Percentiles rank a stretch among this genome's conserved stretches.
Evolutionary conservation across 129 eudicot species (phyloP).

Genomic region (Flaveria ramosissima): DNA sequence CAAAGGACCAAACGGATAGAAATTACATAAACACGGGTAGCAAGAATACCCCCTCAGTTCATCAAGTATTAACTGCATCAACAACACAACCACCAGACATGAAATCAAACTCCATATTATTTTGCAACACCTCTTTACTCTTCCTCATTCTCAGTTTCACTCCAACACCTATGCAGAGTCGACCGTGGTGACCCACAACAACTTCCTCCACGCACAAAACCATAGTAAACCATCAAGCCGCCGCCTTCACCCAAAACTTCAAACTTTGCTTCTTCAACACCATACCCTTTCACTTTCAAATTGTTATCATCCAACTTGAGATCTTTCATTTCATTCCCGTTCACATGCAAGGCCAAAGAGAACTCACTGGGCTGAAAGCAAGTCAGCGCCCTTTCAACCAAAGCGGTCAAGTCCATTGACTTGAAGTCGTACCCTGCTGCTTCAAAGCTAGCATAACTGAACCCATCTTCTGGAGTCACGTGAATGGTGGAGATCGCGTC

Average conservation of each 20-base stretch:
- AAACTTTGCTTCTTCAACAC: conserved; percentile 46
- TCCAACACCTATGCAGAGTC: conserved; percentile 61
- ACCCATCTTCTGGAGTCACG: conserved; percentile 90
- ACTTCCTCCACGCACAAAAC: conserved; percentile 41
- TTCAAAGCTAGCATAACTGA: conserved; percentile 89
- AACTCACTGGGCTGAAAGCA: conserved; percentile 74
- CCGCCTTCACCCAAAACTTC: conserved; percentile 57
- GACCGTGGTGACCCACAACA: conserved; percentile 59
- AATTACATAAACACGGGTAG: background rate
- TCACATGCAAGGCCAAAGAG: conserved; percentile 58
- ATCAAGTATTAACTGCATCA: background rate
- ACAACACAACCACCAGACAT: conserved; percentile 30
- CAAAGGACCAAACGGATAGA: conserved; percentile 3
- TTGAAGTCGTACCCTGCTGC: conserved; percentile 68
- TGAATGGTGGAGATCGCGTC: conserved; percentile 77
- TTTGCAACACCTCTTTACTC: conserved; percentile 4
- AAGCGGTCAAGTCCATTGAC: conserved; percentile 37
- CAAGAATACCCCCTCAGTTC: conserved; percentile 2
- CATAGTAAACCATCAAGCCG: conserved; percentile 46
- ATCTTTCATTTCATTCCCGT: conserved; percentile 27
- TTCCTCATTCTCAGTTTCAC: conserved; percentile 67
- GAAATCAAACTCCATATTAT: background rate
- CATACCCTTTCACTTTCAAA: conserved; percentile 42
- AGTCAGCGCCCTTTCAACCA: conserved; percentile 71
- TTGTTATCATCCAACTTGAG: conserved; percentile 25